These are phyloP conservation scores for Ustilago sp. DNA, from an alignment of 1,284 basidiomycete genomes.

Conservation along the genomic window DNA sequence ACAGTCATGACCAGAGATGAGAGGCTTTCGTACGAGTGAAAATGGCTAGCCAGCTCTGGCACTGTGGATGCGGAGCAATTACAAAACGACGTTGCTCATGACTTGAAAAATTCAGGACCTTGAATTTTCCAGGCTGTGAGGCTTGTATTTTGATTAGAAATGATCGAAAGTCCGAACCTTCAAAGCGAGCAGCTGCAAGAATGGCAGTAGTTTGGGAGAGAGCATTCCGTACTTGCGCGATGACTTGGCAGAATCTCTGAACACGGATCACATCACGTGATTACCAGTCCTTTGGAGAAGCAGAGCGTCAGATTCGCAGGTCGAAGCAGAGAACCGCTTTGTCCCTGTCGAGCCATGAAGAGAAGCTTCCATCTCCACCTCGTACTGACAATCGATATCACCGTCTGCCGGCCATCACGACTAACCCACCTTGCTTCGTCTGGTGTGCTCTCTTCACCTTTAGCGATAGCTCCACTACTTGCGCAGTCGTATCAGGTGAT, in stretches of 20 bases:
- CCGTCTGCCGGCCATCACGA: conserved; percentile 19
- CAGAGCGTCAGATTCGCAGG: neutral
- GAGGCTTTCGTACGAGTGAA: conserved; percentile 29
- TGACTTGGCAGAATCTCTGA: too few relatives aligned
- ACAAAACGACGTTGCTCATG: neutral
- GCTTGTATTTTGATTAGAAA: conserved; percentile 37
- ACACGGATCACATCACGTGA: too few relatives aligned
- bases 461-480: neutral
- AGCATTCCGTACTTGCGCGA: too few relatives aligned
- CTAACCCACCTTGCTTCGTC: conserved; percentile 9
- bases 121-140: neutral
- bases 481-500: neutral
- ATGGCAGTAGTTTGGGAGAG: too few relatives aligned
- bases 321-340: neutral
- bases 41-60: conserved; percentile 43
- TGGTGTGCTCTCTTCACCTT: conserved; percentile 11
- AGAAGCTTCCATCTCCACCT: conserved; percentile 14
- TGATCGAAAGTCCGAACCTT: conserved; percentile 29
- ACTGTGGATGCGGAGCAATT: neutral
- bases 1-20: neutral
- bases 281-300: conserved; percentile 9
- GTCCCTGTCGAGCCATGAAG: conserved; percentile 3
- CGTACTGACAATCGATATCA: neutral
- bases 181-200: too few relatives aligned
- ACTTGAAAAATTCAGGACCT: neutral